Evolutionary conservation across 352 stramenopile species (phyloP), one percentile per base, ranked within the genome.

Genomic region (Pelagophyceae sp.): DNA sequence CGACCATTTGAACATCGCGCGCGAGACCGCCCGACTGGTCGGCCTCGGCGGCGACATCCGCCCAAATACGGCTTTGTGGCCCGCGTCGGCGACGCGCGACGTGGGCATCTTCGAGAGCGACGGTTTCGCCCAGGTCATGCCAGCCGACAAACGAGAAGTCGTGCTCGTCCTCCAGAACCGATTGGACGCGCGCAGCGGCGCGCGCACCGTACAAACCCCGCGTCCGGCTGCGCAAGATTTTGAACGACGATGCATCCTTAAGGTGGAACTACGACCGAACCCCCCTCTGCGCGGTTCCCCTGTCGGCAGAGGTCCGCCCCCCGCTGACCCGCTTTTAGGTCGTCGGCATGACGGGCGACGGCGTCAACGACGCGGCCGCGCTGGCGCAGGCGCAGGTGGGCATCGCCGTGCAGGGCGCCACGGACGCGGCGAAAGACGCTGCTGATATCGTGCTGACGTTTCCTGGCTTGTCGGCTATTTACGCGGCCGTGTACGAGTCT

Each of bases 1-100:
- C 63, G 95, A 98, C 82, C 93, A 97, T 71, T 83, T 86, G 17
- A 92, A 93, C 38, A 97, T 98, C 77, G 94, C 93, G 1, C 90
- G 93, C 32, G 93, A 98, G 82, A 97, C 94, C 0, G 93, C 90
- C 78, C 90, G 92, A 63, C 75, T 86, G 5, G 87, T 88, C 76
- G 83, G 82, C 89, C 38, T 95, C 32, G 83, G 83, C 29, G 84
- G 77, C 27, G 80, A 85, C 65, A 83, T 87, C 31, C 65, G 78
- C 40, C 72, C 80, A 83, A 88, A 77, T 75, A 81, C 31, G 82
- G 87, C 72, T 76, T 82, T n/a, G 80, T 84, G 45, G 77, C 79
- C 38, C 37, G 70, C 20, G 60, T 71, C 33, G 50, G n/a, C 89
- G 83, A 64, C 85, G 15, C 82, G 65, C 29, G 80, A 61, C 82